Evolutionary conservation across 345 rosid species (phyloP).

Genomic region (Erysimum cheiranthoides): DNA sequence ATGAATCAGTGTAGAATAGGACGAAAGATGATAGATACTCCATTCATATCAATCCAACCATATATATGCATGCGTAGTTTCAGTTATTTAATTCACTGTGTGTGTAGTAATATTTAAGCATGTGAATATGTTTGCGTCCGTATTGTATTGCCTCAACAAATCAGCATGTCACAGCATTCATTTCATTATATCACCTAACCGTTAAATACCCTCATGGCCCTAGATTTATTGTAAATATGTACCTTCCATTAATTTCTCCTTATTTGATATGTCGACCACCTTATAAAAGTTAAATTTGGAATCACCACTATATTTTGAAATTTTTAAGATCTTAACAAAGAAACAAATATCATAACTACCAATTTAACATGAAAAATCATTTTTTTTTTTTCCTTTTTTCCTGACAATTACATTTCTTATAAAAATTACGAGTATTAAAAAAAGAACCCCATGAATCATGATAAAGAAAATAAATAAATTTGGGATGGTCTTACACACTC

Average conservation of each 20-base stretch:
- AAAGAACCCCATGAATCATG: too few relatives aligned
- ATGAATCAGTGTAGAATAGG: neutral
- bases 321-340: too few relatives aligned
- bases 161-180: constrained; percentile 32
- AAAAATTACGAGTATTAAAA: too few relatives aligned
- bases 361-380: too few relatives aligned
- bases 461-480: neutral
- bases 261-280: constrained; percentile 1
- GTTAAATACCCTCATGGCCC: constrained; percentile 37
- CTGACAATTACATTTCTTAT: too few relatives aligned
- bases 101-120: constrained; percentile 14
- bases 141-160: constrained; percentile 23
- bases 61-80: constrained; percentile 8
- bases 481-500: neutral
- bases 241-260: neutral
- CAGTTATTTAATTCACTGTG: neutral
- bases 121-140: constrained; percentile 35
- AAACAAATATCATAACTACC: too few relatives aligned
- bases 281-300: neutral
- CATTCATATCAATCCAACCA: neutral
- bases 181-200: constrained; percentile 33
- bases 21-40: constrained; percentile 14
- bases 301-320: neutral
- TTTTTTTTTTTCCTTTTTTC: too few relatives aligned
- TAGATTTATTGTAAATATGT: constrained; percentile 21